phyloP scores from a whole-genome alignment of 305 asterid genomes.

The Fraxinus baroniana region DNA sequence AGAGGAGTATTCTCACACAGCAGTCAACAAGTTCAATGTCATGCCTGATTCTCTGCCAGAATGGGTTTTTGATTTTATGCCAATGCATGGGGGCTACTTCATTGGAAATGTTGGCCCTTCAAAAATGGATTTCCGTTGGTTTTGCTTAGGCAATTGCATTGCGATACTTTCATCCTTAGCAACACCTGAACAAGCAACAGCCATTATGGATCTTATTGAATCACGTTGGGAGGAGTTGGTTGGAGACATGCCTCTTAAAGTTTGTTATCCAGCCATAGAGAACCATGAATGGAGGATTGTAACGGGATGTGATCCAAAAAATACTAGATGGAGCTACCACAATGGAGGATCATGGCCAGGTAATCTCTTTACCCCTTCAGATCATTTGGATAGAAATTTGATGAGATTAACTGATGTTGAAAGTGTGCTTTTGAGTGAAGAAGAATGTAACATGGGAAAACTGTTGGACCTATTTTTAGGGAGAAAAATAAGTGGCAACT shows the following conservation, averaged over 20 bases:
- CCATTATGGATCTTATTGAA: conserved; percentile 62
- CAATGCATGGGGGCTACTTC: conserved; percentile 68
- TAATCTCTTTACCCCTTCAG: neutral
- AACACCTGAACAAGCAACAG: conserved; percentile 50
- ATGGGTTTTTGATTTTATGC: conserved; percentile 83
- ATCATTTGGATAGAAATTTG: neutral
- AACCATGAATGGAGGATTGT: conserved; percentile 60
- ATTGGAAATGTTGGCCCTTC: conserved; percentile 82
- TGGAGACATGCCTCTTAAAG: conserved; percentile 66
- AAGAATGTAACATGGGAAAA: neutral
- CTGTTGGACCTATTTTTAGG: neutral
- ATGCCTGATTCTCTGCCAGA: conserved; percentile 87
- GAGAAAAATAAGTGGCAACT: neutral
- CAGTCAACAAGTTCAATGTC: conserved; percentile 80
- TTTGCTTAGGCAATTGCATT: conserved; percentile 74
- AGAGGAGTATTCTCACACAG: conserved; percentile 85
- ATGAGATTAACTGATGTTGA: neutral
- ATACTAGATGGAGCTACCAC: conserved; percentile 68
- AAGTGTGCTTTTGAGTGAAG: neutral
- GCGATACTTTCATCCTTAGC: conserved; percentile 55
- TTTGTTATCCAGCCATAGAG: conserved; percentile 61
- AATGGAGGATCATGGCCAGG: conserved; percentile 76
- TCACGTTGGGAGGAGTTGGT: conserved; percentile 64
- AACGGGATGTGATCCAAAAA: conserved; percentile 64
- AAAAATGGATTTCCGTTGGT: conserved; percentile 83